Conservation (phyloP, 1,284 basidiomycete species). For the Pseudozyma sp. region DNA sequence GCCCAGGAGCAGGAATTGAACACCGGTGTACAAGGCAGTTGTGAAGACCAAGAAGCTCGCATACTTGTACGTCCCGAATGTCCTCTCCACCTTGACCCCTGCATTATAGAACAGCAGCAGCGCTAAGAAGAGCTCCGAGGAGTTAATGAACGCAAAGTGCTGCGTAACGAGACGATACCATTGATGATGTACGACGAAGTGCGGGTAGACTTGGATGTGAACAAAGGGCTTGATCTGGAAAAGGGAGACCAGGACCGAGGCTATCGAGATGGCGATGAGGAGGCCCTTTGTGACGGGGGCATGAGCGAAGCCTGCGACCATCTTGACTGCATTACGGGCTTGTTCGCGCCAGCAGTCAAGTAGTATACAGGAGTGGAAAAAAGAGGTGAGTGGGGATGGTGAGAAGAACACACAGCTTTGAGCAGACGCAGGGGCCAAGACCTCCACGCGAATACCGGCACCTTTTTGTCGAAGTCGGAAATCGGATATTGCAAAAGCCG, state of each 20-base stretch:
- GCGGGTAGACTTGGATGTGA: conserved; percentile 71
- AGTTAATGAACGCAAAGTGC: conserved; percentile 83
- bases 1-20: conserved; percentile 16
- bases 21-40: conserved; percentile 16
- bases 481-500: not conserved
- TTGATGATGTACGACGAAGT: conserved; percentile 73
- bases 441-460: not conserved
- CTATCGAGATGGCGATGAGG: conserved; percentile 27
- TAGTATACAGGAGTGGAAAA: not conserved
- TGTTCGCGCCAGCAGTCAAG: not conserved
- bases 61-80: conserved; percentile 87
- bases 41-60: conserved; percentile 70
- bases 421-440: not conserved
- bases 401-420: not conserved
- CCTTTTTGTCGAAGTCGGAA: not conserved
- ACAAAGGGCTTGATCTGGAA: conserved; percentile 42
- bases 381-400: not conserved
- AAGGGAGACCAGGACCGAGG: conserved; percentile 64
- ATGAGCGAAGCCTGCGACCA: conserved; percentile 50
- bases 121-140: conserved; percentile 83
- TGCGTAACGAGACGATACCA: conserved; percentile 85
- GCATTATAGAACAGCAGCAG: conserved; percentile 81
- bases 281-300: conserved; percentile 48
- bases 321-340: not conserved
- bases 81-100: conserved; percentile 81